Evolutionary conservation across 2,329 filamentous ascomycete species (phyloP), one percentile per base, ranked within the genome.

Genomic region (Sporothrix variecibatus): DNA sequence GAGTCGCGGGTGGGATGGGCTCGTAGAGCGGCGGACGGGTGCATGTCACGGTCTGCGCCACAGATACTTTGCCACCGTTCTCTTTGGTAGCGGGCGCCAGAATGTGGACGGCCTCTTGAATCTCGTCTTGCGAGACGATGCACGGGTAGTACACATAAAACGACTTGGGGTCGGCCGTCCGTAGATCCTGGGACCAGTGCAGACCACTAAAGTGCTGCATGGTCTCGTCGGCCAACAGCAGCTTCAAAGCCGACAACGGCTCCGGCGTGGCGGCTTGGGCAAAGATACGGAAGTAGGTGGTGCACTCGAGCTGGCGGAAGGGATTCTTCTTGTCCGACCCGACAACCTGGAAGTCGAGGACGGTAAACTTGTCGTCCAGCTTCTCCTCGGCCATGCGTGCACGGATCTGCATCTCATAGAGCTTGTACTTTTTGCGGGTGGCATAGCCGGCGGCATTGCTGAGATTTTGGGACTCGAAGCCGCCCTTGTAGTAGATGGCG

Each of bases 331-430:
- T 51, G 26, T 51, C 43, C 20, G 43, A 43, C 34, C 71, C 71
- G 34, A 68, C 71, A 9, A 72, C 78, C 78, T 88, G 86, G 71
- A 89, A 88, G 51, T 88, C 86, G n/a, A 89, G 80, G 2, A 86
- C 79, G 72, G 87, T 84, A 62, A 87, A 82, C 46, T 83, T 79
- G 26, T 84, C 79, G 31, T 81, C 73, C 5, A 82, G 79, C 1
- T 81, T 81, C 38, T 83, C 79, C 67, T 73, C 65, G 9, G 8
- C 43, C 53, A 74, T 40, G 67, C 58, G 56, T 1, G 28, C 56
- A n/a, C 83, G 81, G 12, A 88, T 76, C 78, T 88, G 86, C 6
- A 79, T 81, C 76, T 88, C 86, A 31, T 85, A 80, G 0, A 88
- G 78, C 58, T 85, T 83, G 78, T 84, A 87, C 77, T 89, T 89